Evolutionary conservation across 225 moss, liverwort and hornwort genomes (phyloP).

Genomic region (Climacium dendroides): DNA sequence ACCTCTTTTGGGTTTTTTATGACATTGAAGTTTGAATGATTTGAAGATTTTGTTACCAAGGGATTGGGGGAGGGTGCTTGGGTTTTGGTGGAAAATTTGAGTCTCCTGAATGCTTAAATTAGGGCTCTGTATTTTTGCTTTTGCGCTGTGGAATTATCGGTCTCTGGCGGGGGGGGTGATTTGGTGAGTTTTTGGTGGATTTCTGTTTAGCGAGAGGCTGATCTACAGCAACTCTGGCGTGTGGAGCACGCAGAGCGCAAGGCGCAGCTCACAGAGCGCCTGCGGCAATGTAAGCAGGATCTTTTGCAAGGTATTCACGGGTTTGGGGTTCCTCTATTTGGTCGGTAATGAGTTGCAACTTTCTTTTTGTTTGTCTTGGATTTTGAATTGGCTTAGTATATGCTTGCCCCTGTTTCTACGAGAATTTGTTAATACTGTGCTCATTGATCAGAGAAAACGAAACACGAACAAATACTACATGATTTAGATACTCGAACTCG

Average conservation of each 20-base stretch:
- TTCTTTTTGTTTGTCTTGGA: background rate
- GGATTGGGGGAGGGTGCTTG: background rate
- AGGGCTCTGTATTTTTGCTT: background rate
- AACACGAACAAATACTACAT: slow-evolving; percentile 33
- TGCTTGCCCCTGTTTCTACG: background rate
- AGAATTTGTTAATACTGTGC: background rate
- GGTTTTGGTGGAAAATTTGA: background rate
- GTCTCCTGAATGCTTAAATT: background rate
- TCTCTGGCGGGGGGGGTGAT: background rate
- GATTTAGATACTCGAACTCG: slow-evolving; percentile 39
- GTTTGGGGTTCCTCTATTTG: background rate
- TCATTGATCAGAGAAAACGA: slow-evolving; percentile 35
- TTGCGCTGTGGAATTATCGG: background rate
- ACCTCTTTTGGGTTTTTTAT: background rate
- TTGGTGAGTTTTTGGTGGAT: background rate
- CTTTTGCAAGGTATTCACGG: slow-evolving; percentile 45
- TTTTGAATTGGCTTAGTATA: background rate
- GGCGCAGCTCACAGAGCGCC: slow-evolving; percentile 50
- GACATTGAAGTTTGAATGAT: background rate
- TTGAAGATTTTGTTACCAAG: background rate
- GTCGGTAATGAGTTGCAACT: background rate
- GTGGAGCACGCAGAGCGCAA: slow-evolving; percentile 68
- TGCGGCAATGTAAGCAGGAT: slow-evolving; percentile 56
- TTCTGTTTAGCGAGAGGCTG: slow-evolving; percentile 62
- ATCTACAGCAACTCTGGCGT: slow-evolving; percentile 80